Base-by-base conservation (phyloP, 148 eudicot genomes). In the Nepenthes mirabilis region DNA sequence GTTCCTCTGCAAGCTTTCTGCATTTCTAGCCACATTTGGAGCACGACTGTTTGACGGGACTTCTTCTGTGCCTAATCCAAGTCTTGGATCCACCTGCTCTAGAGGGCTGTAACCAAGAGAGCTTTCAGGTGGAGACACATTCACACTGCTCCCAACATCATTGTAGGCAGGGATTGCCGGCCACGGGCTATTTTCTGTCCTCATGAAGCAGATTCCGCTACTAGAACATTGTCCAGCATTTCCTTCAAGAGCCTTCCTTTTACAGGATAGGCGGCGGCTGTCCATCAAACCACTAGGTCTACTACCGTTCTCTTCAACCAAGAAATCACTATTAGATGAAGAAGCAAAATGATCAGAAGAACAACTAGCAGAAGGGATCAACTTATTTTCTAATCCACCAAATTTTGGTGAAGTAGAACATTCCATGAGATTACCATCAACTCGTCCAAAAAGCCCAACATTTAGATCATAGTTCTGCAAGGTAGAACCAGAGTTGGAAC, bases 211-310 rank as follows among this genome's bases (percentile, higher is more conserved):
- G 49, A 47, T 79, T 67, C 85, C 95, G 66, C 78, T 62, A 53
- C 57, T 74, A 67, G 99, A 94, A 45, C 97, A 86, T 64, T 80
- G 96, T 13, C 96, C 91, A 37, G 47, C 74, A 65, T 73, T 70
- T 47, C 72, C 83, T 70, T 89, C 99, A 65, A 81, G 63, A 50
- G 82, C 74, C 68, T 94, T 94, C 66, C 99, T 76, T 75, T 94
- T 94, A 71, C 95, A 81, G 6, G 97, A 76, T 33, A 67, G 36
- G 56, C 84, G 85, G 13, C 86, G 81, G 59, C 79, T 80, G 54
- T 84, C 95, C 65, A 78, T 33, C 35, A 85, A 74, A 70, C 62
- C 63, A 35, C 77, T 73, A 51, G 91, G 71, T 63, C 77, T 77
- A 49, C 63, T 74, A 47, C 80, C 88, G 58, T 72, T 73, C 34